phyloP scores from a whole-genome alignment of 2,329 filamentous ascomycete species.

The Hysterium pulicare region DNA sequence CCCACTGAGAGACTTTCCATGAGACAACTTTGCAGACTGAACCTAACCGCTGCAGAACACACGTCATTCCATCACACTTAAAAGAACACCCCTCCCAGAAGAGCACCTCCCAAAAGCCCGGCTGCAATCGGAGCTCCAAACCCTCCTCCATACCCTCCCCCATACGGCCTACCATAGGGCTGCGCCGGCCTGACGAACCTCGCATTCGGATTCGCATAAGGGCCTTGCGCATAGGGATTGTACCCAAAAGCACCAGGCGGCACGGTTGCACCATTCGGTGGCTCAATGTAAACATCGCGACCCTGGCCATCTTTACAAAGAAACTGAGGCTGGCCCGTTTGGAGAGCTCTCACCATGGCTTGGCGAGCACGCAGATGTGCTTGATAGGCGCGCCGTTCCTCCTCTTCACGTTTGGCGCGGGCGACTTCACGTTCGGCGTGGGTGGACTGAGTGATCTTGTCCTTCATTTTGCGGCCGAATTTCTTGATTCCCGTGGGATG shows the following conservation, averaged over 20 bases:
- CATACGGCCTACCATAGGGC: constrained; percentile 44
- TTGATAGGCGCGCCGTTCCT: constrained; percentile 52
- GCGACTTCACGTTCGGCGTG: constrained; percentile 52
- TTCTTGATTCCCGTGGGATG: constrained; percentile 38
- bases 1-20: too few species aligned
- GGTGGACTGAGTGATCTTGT: constrained; percentile 56
- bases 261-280: constrained; percentile 40
- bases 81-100: constrained; percentile 34
- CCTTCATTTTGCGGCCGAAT: constrained; percentile 57
- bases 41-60: too few species aligned
- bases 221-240: constrained; percentile 45
- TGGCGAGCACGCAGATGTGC: constrained; percentile 50
- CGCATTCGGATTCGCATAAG: constrained; percentile 48
- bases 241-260: constrained; percentile 38
- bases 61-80: too few species aligned
- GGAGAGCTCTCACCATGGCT: constrained; percentile 50
- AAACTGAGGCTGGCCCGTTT: constrained; percentile 56
- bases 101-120: constrained; percentile 30
- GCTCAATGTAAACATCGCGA: constrained; percentile 57
- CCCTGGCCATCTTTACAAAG: constrained; percentile 54
- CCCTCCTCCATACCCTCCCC: constrained; percentile 38
- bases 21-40: too few species aligned
- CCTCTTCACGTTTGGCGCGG: constrained; percentile 45
- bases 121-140: constrained; percentile 31
- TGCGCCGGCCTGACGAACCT: constrained; percentile 48